Evolutionary conservation across 371 early-diverging fungal species (phyloP), one percentile per base, ranked within the genome.

Genomic region (Syncephalis fuscata): DNA sequence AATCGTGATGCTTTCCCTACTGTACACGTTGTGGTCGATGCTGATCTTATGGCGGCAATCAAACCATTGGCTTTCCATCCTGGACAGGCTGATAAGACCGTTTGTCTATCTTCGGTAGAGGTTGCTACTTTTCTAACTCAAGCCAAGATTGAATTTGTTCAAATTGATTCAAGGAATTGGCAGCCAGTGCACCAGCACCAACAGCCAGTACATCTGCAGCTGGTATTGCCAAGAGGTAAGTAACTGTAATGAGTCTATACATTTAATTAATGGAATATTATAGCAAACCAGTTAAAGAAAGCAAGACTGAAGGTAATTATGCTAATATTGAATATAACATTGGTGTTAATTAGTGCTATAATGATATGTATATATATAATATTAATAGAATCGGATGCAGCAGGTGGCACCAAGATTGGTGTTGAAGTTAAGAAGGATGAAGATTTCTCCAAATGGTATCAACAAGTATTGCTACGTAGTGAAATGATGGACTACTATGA

Each of bases 401-500:
- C 39, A 19, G 39, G n/a, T 32, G 32, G 22, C 16, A 36, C 32
- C 38, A 50, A 85, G 63, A 88, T 96, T 69, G 98, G 99, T 47
- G 76, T 99, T 46, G 86, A 87, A 49, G 79, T 70, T 49, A 84
- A 80, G 62, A 98, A 99, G 76, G 81, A 83, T 45, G 91, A 73
- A 36, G 92, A 96, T 61, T 94, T 95, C 64, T 67, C 94, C 45
- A 72, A 65, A 47, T 98, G 96, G 95, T 96, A 95, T 64, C 78
- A 78, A 59, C 92, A 93, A 67, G 89, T 90, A 56, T 67, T 98
- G 55, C 74, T 78, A 45, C 82, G 86, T 59, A 82, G 90, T 51
- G 99, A 99, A 63, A 89, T 99, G 92, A 65, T 99, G 62, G 98
- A 98, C 57, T 98, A 99, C 74, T 99, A 99, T 68, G 96, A 98